Evolutionary conservation across 345 rosid genomes (phyloP), one percentile per base, ranked within the genome.

Genomic region (Eucalyptus marginata): DNA sequence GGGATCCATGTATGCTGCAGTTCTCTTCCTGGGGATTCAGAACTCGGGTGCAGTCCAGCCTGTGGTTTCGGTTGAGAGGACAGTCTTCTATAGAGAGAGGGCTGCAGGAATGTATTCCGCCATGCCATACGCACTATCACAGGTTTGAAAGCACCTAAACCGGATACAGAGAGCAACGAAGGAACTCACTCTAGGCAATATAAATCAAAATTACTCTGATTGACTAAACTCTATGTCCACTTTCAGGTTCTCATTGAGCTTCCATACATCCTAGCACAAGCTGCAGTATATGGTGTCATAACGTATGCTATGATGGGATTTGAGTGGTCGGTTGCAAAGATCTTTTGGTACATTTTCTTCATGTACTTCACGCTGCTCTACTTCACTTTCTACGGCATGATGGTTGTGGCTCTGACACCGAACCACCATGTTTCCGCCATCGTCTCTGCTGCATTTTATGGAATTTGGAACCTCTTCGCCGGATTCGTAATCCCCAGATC

Each of bases 21-120:
- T 95, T 90, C 89, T 95, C 71, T 97, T 95, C 94, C 91, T 96
- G 24, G 99, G 98, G 2, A 40, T 93, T 88, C 98, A 95, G 88
- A 96, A 94, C 89, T 89, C 93, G 11, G 29, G 81, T 2, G 86
- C 95, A 13, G 96, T 97, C 36, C 98, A 95, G 87, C 95, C 98
- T 1, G 94, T 95, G n/a, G 98, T 95, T 84, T 88, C 95, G 10
- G 91, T 96, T 5, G 99, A 96, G 87, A 91, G 98, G 47, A 95
- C 95, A 5, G 96, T 96, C 47, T 97, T 95, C 83, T 97, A 96
- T 87, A 90, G 98, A 87, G 99, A 97, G 87, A 91, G 93, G 90
- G 98, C 97, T 24, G 96, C 97, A 2, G 96, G 99, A 89, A 96
- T 96, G 98, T 96, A 96, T 86, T 96, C 99, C 6, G 94, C 95